Percentiles rank a stretch among this genome's conserved stretches.
phyloP scores from a whole-genome alignment of 106 monocot species.

The Platanthera zijinensis region DNA sequence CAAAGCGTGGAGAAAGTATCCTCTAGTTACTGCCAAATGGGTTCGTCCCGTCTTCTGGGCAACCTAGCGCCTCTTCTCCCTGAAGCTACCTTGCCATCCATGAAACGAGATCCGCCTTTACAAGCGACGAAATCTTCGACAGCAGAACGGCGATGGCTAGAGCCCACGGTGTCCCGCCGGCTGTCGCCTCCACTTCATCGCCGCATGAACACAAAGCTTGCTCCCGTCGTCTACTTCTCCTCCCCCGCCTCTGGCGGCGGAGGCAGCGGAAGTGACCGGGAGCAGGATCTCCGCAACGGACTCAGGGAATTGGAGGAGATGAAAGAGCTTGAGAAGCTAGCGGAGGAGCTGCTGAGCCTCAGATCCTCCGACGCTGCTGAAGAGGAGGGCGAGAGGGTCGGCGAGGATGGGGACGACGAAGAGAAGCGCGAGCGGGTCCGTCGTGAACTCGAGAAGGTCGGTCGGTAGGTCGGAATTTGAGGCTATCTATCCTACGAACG shows the following conservation, averaged over 20 bases:
- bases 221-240: not conserved
- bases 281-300: conserved; percentile 38
- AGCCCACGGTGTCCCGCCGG: not conserved
- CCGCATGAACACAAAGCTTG: conserved; percentile 8
- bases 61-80: conserved; percentile 14
- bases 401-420: conserved; percentile 42
- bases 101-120: conserved; percentile 6
- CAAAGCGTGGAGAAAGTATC: too few relatives aligned
- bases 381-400: conserved; percentile 10
- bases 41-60: conserved; percentile 21
- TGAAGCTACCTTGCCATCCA: not conserved
- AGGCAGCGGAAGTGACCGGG: conserved; percentile 29
- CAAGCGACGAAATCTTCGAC: not conserved
- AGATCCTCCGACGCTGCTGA: conserved; percentile 12
- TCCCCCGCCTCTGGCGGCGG: not conserved
- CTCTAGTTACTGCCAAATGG: conserved; percentile 2
- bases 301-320: conserved; percentile 77
- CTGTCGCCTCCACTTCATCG: not conserved
- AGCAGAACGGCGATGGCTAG: not conserved
- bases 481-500: too few relatives aligned
- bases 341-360: conserved; percentile 54
- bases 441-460: conserved; percentile 77
- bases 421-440: conserved; percentile 65
- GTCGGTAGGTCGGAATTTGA: too few relatives aligned
- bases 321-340: conserved; percentile 64